Conservation (phyloP, 116 monocot genomes). For the Cymodocea nodosa region DNA sequence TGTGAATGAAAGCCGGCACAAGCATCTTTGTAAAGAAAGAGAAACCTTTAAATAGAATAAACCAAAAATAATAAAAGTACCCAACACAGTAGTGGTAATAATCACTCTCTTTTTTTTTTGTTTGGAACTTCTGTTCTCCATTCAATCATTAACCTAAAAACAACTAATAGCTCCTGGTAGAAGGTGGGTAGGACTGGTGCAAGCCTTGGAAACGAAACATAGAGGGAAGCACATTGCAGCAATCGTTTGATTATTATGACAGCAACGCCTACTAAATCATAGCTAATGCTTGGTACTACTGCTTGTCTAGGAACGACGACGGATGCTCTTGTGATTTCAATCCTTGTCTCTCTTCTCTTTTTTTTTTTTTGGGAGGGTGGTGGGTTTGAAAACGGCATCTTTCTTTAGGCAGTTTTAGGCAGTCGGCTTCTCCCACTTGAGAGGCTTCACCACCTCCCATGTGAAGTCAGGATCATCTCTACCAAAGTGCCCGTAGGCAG, state of each 20-base stretch:
- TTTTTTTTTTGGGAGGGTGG: no score
- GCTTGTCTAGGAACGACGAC: not conserved
- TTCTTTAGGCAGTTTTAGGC: no score
- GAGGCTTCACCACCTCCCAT: constrained; percentile 75
- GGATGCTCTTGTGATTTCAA: not conserved
- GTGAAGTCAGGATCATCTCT: constrained; percentile 76
- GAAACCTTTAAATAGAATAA: no score
- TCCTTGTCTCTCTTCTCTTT: no score
- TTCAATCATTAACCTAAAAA: not conserved
- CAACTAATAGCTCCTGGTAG: not conserved
- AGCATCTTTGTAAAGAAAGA: no score
- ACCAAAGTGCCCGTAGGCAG: constrained; percentile 71
- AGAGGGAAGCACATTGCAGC: not conserved
- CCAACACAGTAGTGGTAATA: no score
- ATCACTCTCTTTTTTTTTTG: no score
- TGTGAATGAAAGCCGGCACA: no score
- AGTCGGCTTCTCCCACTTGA: constrained; percentile 55
- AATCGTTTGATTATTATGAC: not conserved
- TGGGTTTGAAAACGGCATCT: no score
- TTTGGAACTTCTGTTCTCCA: no score
- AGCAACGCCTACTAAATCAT: not conserved
- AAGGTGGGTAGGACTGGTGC: no score
- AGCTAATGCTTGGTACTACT: not conserved
- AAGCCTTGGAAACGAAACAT: not conserved
- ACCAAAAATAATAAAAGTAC: not conserved